Base-by-base conservation (phyloP, 805 yeast genomes). In the Teunomyces atbi region DNA sequence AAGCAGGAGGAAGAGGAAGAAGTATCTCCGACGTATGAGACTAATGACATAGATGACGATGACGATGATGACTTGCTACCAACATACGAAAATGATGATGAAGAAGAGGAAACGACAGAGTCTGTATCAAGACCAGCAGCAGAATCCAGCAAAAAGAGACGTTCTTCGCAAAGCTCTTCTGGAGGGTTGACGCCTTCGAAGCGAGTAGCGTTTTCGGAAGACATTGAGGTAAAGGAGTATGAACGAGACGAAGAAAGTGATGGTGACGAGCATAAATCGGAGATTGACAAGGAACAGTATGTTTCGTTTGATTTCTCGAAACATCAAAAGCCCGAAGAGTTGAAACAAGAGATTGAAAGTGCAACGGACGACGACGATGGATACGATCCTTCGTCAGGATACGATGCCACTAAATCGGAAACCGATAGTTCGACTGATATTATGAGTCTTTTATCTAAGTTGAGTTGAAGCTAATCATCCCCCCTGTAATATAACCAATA, bases 141-240 rank as follows among this genome's bases (percentile, higher is more conserved):
- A 19, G 39, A 36, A 20, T 52, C 42, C 26, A 41, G 52, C 42
- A 54, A 47, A 41, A 56, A 52, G 39, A 52, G 52, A 46, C 40
- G 53, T 47, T 55, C 38, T 53, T 53, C 68, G 2, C 57, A 56
- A 27, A 51, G 59, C 5, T 50, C 60, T 2, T 57, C 63, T 7
- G 61, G 57, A 4, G 49, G 53, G 19, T 59, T 65, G 2, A 55
- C 67, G n/a, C 61, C 64, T 6, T 48, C 58, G 8, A 68, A 65
- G 45, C 59, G 68, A 32, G 77, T 71, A 6, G 75, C 76, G 21
- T 71, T 71, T 46, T 64, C 74, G 0, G 75, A 71, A 42, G 69
- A 70, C 36, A 59, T 71, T 13, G 71, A 71, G 52, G 60, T 71
- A 26, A 71, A 71, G 48, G 77, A 71, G 50, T 71, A 58, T 46